A percentile compares a stretch with the other conserved stretches of the same genome.
Evolutionary conservation across 2,329 filamentous ascomycete genomes (phyloP).

Genomic region (Rhynchosporium secalis): DNA sequence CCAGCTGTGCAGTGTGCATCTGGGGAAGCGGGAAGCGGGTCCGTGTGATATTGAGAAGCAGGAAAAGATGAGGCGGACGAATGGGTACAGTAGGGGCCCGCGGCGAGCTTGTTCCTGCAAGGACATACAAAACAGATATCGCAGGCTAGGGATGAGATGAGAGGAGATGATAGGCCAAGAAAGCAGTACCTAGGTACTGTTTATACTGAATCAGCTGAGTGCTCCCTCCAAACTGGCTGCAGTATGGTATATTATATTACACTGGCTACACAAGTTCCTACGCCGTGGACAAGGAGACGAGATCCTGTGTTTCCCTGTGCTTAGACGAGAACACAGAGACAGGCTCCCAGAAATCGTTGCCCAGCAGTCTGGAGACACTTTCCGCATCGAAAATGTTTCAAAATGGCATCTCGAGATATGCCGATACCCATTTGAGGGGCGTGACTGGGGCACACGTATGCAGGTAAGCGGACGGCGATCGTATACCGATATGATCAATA

Average conservation of each 20-base stretch:
- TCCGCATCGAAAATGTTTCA: not conserved
- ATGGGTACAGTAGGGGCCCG: conserved; percentile 2
- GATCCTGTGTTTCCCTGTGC: not conserved
- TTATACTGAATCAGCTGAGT: not conserved
- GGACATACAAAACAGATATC: conserved; percentile 8
- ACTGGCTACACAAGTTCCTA: not conserved
- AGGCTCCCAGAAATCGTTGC: not conserved
- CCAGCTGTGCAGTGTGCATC: not conserved
- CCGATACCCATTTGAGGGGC: not conserved
- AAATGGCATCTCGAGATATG: conserved; percentile 8
- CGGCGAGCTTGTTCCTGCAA: conserved; percentile 10
- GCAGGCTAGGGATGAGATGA: not conserved
- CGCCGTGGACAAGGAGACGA: conserved; percentile 3
- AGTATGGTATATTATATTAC: not conserved
- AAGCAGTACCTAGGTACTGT: not conserved
- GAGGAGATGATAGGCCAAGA: not conserved
- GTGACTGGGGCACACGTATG: not conserved
- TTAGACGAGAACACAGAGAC: conserved; percentile 1
- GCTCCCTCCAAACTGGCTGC: not conserved
- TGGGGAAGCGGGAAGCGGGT: not conserved
- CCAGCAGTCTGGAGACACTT: not conserved
- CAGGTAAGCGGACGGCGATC: conserved; percentile 8
- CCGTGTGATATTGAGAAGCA: not conserved
- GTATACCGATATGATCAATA: not conserved
- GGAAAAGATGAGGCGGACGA: conserved; percentile 3